Evolutionary conservation across 108 stramenopile genomes (phyloP).

Genomic region (Cyclotella kingstonii): DNA sequence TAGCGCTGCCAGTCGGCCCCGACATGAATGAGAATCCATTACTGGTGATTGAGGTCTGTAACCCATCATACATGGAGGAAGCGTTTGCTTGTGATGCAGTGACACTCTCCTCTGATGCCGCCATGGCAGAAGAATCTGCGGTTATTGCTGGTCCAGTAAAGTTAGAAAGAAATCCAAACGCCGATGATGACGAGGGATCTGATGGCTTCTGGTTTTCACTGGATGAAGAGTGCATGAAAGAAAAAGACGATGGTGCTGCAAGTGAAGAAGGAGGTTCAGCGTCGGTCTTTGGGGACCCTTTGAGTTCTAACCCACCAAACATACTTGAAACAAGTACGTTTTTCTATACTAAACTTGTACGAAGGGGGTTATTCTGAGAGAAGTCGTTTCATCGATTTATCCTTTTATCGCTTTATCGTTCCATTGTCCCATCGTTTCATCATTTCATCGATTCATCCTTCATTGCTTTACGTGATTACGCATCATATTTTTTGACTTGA

Average conservation of each 20-base stretch:
- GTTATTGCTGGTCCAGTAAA: background rate
- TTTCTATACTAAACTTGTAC: too few species aligned
- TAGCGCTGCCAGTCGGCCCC: background rate
- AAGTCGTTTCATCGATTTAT: too few species aligned
- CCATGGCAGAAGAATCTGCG: background rate
- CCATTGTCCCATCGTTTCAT: too few species aligned
- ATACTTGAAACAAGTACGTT: too few species aligned
- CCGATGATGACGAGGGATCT: slow-evolving; percentile 19
- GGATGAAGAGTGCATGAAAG: slow-evolving; percentile 28
- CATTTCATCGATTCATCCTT: too few species aligned
- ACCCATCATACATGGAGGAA: slow-evolving; percentile 23
- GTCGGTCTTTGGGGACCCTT: slow-evolving; percentile 38
- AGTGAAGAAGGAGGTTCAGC: slow-evolving; percentile 20
- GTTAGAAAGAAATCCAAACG: slow-evolving; percentile 44
- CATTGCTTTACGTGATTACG: too few species aligned
- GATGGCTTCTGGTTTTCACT: background rate
- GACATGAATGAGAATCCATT: slow-evolving; percentile 31
- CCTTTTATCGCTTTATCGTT: too few species aligned
- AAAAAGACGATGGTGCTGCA: slow-evolving; percentile 50
- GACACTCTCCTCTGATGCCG: background rate
- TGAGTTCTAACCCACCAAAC: slow-evolving; percentile 71
- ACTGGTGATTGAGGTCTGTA: background rate
- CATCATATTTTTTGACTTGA: too few species aligned
- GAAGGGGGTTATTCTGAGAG: too few species aligned
- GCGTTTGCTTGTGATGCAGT: background rate